These are phyloP conservation scores for Arthrobotrys megalospora DNA, from an alignment of 2,329 filamentous ascomycete species.

Conservation along the genomic window DNA sequence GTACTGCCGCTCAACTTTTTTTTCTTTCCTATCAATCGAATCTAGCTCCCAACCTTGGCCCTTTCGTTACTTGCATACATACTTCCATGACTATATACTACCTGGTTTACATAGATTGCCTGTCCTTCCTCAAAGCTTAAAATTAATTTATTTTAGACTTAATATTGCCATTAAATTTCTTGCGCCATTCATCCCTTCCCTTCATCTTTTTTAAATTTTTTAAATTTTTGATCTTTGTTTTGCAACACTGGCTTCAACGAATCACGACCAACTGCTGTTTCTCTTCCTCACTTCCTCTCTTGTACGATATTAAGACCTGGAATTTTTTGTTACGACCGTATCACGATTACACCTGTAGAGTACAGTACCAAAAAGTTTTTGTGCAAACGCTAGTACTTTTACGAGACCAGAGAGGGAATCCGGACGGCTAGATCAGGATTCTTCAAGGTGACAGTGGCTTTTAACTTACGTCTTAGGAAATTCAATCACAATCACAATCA, in stretches of 20 bases:
- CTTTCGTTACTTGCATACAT: slow-evolving; percentile 23
- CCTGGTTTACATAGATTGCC: slow-evolving; percentile 24
- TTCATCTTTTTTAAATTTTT: slow-evolving; percentile 13
- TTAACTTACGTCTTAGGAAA: slow-evolving; percentile 55
- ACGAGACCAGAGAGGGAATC: slow-evolving; percentile 40
- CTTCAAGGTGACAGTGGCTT: slow-evolving; percentile 41
- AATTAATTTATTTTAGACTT: slow-evolving; percentile 44
- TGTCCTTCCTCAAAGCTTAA: slow-evolving; percentile 29
- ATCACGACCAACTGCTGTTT: slow-evolving; percentile 24
- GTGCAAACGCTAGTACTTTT: slow-evolving; percentile 47
- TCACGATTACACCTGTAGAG: slow-evolving; percentile 43
- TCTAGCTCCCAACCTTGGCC: slow-evolving; percentile 11
- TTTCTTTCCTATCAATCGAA: slow-evolving; percentile 34
- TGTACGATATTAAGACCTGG: slow-evolving; percentile 25
- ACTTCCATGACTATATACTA: slow-evolving; percentile 28
- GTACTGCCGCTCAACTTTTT: slow-evolving; percentile 36
- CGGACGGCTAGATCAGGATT: slow-evolving; percentile 31
- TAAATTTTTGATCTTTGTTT: slow-evolving; percentile 19
- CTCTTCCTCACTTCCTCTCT: slow-evolving; percentile 4
- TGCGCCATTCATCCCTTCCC: slow-evolving; percentile 36
- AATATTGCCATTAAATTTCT: slow-evolving; percentile 29
- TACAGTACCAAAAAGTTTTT: slow-evolving; percentile 42
- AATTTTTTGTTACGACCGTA: slow-evolving; percentile 38
- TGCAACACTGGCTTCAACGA: slow-evolving; percentile 8
- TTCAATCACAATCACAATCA: slow-evolving; percentile 56